Evolutionary conservation across 2,329 filamentous ascomycete species (phyloP).

Genomic region (Scedosporium dehoogii): DNA sequence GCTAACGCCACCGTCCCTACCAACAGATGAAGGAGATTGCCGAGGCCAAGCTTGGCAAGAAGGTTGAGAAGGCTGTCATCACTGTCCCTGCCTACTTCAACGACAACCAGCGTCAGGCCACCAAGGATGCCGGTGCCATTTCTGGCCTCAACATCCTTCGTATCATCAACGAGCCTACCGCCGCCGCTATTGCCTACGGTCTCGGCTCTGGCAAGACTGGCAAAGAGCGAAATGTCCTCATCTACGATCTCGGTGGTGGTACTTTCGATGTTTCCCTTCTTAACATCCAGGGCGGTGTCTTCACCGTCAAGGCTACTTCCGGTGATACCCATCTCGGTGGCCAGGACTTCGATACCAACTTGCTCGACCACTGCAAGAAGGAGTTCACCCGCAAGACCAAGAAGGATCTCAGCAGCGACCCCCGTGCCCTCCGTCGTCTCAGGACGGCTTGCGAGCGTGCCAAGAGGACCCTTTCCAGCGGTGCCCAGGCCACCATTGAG

Average conservation of each 20-base stretch:
- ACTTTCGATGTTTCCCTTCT: conserved; percentile 99
- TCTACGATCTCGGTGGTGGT: conserved; percentile 99
- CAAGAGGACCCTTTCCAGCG: conserved; percentile 97
- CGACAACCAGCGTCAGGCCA: conserved; percentile 99
- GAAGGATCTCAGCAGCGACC: conserved; percentile 69
- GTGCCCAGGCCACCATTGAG: conserved; percentile 94
- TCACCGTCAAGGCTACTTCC: conserved; percentile 96
- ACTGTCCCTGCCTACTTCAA: conserved; percentile 99
- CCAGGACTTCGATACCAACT: conserved; percentile 92
- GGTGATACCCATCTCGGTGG: conserved; percentile 96
- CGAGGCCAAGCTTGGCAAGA: conserved; percentile 96
- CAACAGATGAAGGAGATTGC: conserved; percentile 96
- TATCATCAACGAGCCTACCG: conserved; percentile 99
- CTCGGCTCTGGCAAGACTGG: conserved; percentile 88
- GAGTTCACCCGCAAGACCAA: conserved; percentile 81
- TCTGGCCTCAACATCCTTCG: conserved; percentile 95
- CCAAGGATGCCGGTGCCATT: conserved; percentile 98
- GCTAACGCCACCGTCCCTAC: conserved; percentile 5
- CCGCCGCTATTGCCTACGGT: conserved; percentile 96
- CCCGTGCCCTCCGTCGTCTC: conserved; percentile 90
- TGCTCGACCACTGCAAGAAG: conserved; percentile 94
- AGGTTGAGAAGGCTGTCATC: conserved; percentile 97
- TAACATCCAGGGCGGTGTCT: conserved; percentile 98
- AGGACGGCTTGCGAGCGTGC: conserved; percentile 98
- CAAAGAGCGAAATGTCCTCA: conserved; percentile 98